Conservation (phyloP, 202 grass and related monocot species). For the Hordeum pubiflorum region DNA sequence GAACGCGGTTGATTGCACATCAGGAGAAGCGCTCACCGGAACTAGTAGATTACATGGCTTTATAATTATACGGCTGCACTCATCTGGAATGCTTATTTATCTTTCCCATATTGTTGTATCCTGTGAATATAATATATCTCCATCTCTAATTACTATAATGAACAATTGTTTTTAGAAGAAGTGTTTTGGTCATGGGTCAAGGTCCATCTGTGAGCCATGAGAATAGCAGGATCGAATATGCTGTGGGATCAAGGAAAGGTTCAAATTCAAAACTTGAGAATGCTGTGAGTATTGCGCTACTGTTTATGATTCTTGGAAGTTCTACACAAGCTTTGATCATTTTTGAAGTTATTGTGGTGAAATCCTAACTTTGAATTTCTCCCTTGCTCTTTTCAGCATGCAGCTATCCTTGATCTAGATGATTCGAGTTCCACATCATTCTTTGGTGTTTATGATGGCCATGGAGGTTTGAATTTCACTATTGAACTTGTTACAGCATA, state of each 20-base stretch:
- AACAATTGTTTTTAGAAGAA: too few species aligned
- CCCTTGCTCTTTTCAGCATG: not conserved
- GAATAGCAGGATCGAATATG: constrained; percentile 26
- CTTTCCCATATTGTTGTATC: too few species aligned
- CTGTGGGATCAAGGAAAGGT: constrained; percentile 3
- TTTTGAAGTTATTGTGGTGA: not conserved
- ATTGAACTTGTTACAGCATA: not conserved
- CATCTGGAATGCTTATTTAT: too few species aligned
- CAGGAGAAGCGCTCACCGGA: too few species aligned
- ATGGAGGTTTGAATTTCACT: constrained; percentile 29
- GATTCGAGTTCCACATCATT: constrained; percentile 4
- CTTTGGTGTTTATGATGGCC: constrained; percentile 44
- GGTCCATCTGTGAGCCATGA: not conserved
- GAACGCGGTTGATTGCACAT: too few species aligned
- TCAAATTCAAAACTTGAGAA: not conserved
- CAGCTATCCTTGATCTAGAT: not conserved
- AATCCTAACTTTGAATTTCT: not conserved
- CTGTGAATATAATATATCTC: too few species aligned
- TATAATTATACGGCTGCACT: too few species aligned
- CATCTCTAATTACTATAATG: too few species aligned
- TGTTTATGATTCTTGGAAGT: not conserved
- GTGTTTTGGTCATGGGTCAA: constrained; percentile 7
- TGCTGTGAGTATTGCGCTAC: constrained; percentile 22
- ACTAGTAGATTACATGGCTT: too few species aligned
- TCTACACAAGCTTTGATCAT: not conserved